Evolutionary conservation across 257 asterid species (phyloP), one percentile per base, ranked within the genome.

Genomic region (Gentiana straminea): DNA sequence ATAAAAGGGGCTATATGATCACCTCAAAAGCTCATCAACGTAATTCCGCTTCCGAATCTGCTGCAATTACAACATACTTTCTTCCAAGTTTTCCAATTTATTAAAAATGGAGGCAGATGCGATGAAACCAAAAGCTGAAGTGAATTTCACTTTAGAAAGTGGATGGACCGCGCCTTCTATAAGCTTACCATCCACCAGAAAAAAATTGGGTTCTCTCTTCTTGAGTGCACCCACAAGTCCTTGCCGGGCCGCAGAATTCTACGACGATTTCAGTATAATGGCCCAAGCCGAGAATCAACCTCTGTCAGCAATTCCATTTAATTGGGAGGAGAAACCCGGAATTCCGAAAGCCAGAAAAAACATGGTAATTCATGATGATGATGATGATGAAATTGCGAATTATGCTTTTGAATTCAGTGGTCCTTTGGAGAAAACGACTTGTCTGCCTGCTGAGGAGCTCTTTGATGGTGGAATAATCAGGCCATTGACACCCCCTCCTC

Each of bases 401-500:
- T 91, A 87, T 59, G 95, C 83, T 4, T 92, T 92, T 52, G 91
- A 88, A 57, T 88, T 79, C 70, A 75, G 85, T 50, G 95, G 94
- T 6, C 90, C 78, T 4, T 49, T 77, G 43, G 84, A 69, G 10
- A 70, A 5, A 10, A 7, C 62, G 15, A 51, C 49, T 33, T 76
- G 86, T 5, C 38, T 81, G 4, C 68, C 90, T 2, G 97, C 99
- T 4, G 99, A 88, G 52, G 95, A 92, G 66, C 94, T 92, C 1
- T 92, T 92, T 68, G 81, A 86, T 48, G 86, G 83, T 5, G 99
- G 99, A 24, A 84, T 78, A 33, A 92, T 92, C 76, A 85, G 75
- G 52, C 94, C 97, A 2, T 58, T 92, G 62, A 85, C 77, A 54
- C 97, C 95, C 1, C 95, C 94, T 0, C 94, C 95, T 1, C 64